Conservation (phyloP, 2,329 filamentous ascomycete species). For the Whalleya microplaca region DNA sequence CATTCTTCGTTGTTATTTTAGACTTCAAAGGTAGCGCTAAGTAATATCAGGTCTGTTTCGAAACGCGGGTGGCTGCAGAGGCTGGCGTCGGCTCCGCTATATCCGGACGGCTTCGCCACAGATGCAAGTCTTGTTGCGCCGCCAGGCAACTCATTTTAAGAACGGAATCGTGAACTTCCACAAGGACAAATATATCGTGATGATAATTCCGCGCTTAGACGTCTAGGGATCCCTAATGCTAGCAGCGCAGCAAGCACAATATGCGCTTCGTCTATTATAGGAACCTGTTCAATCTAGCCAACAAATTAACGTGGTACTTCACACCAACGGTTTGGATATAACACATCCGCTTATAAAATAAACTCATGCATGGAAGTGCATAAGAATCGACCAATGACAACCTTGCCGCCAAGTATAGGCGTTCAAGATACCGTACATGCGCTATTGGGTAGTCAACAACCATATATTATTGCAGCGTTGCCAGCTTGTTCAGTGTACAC, state of each 20-base stretch:
- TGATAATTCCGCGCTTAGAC: too few relatives aligned
- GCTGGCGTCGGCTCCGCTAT: neutral
- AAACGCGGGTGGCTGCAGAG: neutral
- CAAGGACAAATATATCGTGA: too few relatives aligned
- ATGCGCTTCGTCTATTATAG: conserved; percentile 4
- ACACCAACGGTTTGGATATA: conserved; percentile 8
- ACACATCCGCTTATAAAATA: conserved; percentile 12
- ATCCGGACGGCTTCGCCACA: conserved; percentile 12
- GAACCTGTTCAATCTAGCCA: neutral
- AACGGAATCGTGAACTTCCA: conserved; percentile 9
- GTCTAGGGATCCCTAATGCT: neutral
- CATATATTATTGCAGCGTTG: conserved; percentile 5
- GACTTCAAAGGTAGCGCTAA: neutral
- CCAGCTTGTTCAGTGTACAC: neutral
- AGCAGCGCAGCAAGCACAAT: conserved; percentile 1
- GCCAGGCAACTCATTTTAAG: neutral
- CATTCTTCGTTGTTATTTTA: neutral
- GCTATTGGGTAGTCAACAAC: neutral
- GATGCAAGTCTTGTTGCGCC: neutral
- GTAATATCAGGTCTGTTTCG: neutral
- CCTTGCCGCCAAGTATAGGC: neutral
- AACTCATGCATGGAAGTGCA: neutral
- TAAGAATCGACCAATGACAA: neutral
- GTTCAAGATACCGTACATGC: neutral
- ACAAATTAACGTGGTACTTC: neutral